Percentiles rank a stretch among this genome's conserved stretches.
phyloP scores from a whole-genome alignment of 495 filamentous ascomycete species.

The Penicillium roqueforti region DNA sequence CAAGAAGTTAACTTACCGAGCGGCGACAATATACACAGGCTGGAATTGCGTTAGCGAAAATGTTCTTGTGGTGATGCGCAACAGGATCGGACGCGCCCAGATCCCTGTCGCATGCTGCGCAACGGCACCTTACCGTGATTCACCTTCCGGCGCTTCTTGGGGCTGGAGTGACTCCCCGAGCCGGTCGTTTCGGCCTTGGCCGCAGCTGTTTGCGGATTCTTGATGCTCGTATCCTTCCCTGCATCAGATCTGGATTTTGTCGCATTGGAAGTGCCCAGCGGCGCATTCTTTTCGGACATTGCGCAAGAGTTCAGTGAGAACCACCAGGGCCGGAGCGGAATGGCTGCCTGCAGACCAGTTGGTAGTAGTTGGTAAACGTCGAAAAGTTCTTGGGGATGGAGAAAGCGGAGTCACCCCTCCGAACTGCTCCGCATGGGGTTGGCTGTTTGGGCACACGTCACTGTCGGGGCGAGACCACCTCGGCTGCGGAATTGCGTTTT shows the following conservation, averaged over 20 bases:
- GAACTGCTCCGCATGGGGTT: conserved; percentile 38
- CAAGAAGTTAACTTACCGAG: conserved; percentile 68
- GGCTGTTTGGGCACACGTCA: conserved; percentile 13
- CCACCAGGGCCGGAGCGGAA: conserved; percentile 25
- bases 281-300: conserved; percentile 39
- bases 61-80: conserved; percentile 29
- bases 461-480: conserved; percentile 12
- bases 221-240: conserved; percentile 29
- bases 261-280: conserved; percentile 27
- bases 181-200: conserved; percentile 37
- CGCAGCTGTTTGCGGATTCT: conserved; percentile 32
- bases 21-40: conserved; percentile 98
- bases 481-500: conserved; percentile 6
- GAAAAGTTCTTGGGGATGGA: conserved; percentile 21
- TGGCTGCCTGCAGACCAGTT: conserved; percentile 32
- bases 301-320: conserved; percentile 6
- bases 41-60: conserved; percentile 46
- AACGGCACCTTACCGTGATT: conserved; percentile 80
- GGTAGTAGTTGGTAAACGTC: conserved; percentile 11
- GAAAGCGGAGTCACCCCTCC: conserved; percentile 35
- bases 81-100: conserved; percentile 23
- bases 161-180: conserved; percentile 50
- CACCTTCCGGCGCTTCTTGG: conserved; percentile 97
- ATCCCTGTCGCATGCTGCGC: conserved; percentile 31
- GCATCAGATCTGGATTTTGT: conserved; percentile 17